Evolutionary conservation across 164 flowering plant genomes (phyloP).

Genomic region (Magnolia sinica): DNA sequence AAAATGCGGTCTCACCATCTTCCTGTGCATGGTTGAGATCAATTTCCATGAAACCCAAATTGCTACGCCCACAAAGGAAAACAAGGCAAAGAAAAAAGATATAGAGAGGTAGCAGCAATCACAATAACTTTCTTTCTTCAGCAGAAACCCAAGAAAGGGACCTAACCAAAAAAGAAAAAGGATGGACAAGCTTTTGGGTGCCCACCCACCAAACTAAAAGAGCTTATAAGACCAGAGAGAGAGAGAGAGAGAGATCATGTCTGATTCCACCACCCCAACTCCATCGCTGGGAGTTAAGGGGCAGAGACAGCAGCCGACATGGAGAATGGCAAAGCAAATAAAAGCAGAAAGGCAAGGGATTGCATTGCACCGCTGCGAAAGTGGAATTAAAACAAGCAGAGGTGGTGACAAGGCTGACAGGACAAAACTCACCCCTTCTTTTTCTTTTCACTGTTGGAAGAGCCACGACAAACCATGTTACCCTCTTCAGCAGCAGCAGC

Average conservation of each 20-base stretch:
- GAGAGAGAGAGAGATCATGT: too few species aligned
- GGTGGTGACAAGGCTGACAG: slow-evolving; percentile 9
- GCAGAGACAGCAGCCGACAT: not conserved
- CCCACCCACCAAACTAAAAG: too few species aligned
- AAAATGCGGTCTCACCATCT: slow-evolving; percentile 46
- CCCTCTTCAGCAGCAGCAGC: too few species aligned
- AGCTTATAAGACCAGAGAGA: too few species aligned
- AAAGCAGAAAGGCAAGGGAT: slow-evolving; percentile 6
- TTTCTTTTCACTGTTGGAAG: not conserved
- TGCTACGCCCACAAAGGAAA: not conserved
- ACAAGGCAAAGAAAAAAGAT: not conserved
- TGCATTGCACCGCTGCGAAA: slow-evolving; percentile 9
- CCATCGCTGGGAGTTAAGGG: not conserved
- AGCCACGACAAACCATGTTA: too few species aligned
- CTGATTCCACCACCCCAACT: slow-evolving; percentile 2
- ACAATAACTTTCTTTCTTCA: not conserved
- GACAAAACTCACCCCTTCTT: not conserved
- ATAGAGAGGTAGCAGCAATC: not conserved
- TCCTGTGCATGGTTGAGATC: slow-evolving; percentile 66
- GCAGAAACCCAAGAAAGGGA: not conserved
- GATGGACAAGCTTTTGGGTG: not conserved
- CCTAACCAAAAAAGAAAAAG: not conserved
- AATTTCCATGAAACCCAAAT: slow-evolving; percentile 66
- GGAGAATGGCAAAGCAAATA: slow-evolving; percentile 1
- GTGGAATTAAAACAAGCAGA: slow-evolving; percentile 1